These are phyloP conservation scores for Theobroma cacao DNA, from an alignment of 345 rosid genomes.

Conservation along the genomic window DNA sequence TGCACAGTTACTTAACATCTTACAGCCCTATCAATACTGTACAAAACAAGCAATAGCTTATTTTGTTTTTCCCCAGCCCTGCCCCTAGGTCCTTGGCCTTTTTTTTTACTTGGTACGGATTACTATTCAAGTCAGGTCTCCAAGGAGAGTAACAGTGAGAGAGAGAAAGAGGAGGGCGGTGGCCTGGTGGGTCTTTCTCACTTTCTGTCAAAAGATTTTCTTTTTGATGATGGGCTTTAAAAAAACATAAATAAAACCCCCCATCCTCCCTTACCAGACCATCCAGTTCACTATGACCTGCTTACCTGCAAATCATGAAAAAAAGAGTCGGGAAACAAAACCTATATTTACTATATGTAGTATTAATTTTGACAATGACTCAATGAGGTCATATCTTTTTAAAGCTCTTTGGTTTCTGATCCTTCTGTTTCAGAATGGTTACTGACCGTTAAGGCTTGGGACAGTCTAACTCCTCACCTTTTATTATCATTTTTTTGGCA, in stretches of 20 bases:
- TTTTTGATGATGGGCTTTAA: neutral
- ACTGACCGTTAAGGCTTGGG: conserved; percentile 21
- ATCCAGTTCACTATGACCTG: conserved; percentile 15
- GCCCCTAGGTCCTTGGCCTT: neutral
- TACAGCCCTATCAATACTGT: conserved; percentile 3
- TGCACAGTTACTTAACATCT: conserved; percentile 28
- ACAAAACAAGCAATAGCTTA: neutral
- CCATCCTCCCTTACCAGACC: neutral
- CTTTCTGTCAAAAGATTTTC: conserved; percentile 3
- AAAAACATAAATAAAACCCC: neutral
- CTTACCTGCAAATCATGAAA: conserved; percentile 21
- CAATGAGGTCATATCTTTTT: conserved; percentile 22
- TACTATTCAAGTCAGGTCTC: conserved; percentile 8
- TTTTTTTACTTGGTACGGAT: conserved; percentile 5
- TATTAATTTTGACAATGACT: conserved; percentile 20
- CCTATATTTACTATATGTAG: conserved; percentile 28
- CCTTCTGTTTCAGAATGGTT: conserved; percentile 16
- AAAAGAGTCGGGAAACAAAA: neutral
- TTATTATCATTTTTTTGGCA: conserved; percentile 25
- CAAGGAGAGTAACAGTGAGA: neutral
- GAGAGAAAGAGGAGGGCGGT: neutral
- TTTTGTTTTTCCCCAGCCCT: neutral
- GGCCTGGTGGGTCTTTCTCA: conserved; percentile 6
- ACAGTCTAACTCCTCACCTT: conserved; percentile 8
- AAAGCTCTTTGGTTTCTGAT: conserved; percentile 13